Base-by-base conservation (phyloP, 78 protist genomes). In the Salpingoeca rosetta region DNA sequence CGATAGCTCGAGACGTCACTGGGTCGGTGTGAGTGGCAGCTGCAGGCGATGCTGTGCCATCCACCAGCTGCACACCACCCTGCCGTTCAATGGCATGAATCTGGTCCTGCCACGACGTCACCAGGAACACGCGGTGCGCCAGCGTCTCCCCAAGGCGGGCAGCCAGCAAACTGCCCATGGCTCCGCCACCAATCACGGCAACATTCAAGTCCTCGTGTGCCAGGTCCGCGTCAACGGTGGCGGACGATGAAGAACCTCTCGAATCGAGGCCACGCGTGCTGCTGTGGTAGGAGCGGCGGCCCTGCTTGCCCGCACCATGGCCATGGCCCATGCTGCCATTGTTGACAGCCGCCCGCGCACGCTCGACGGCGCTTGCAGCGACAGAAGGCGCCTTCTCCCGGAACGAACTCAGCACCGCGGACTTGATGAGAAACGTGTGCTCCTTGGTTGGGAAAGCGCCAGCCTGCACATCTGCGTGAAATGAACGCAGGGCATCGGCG, bases 91-190 rank as follows among this genome's bases (percentile, higher is more conserved):
- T 56, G n/a, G 11, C 72, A 22, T 22, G 72, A 12, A 78, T 44
- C 56, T 85, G 85, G 26, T 85, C 88, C 24, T 74, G 44, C 93
- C 93, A 91, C 57, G 91, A 77, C 31, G 90, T 82, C 27, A 89
- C 87, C 88, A 93, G 81, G 90, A 89, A 89, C 82, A 93, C 88
- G 57, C 81, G 85, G 26, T 78, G 82, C 28, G 65, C 39, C 7
- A 65, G 80, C 24, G 82, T 42, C 12, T 86, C 41, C 2, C 91
- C 93, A 17, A 93, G 72, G 37, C 87, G 80, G 35, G 89, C 92
- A 42, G 89, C 88, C 40, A 87, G 12, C n/a, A 87, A 74, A 10
- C 44, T 1, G 65, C 87, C 90, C 83, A 87, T 80, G 17, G 90
- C 76, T 10, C 90, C 90, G 1, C 75, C 90, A 0, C 90, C 90